phyloP scores from a whole-genome alignment of 176 grass and related monocot species.

The Cocos nucifera region DNA sequence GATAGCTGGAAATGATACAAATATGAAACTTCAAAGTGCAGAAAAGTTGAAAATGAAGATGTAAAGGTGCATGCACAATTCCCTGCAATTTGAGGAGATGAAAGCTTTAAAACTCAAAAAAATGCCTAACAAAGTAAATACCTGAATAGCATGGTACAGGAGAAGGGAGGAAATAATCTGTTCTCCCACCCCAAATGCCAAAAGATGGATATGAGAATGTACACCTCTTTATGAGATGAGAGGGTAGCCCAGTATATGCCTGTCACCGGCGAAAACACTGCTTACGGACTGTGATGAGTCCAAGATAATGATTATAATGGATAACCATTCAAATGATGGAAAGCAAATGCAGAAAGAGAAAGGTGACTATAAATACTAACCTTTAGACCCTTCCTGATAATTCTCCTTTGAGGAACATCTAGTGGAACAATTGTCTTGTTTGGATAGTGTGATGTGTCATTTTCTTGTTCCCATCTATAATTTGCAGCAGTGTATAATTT shows the following conservation, averaged over 20 bases:
- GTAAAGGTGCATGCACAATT: not conserved
- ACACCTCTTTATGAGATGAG: not conserved
- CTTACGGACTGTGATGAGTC: not conserved
- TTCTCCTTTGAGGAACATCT: slow-evolving; percentile 7
- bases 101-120: too few species aligned
- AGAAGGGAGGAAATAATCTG: not conserved
- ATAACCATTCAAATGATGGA: not conserved
- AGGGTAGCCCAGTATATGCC: slow-evolving; percentile 1
- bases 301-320: not conserved
- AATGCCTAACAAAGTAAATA: too few species aligned
- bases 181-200: not conserved
- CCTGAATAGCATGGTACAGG: too few species aligned
- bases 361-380: not conserved
- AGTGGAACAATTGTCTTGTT: not conserved
- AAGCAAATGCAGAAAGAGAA: not conserved
- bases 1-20: not conserved
- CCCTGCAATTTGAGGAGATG: too few species aligned
- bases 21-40: not conserved
- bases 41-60: not conserved
- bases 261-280: not conserved
- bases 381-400: not conserved
- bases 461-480: not conserved
- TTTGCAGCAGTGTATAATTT: not conserved
- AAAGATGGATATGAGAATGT: not conserved
- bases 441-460: not conserved